Conservation (phyloP, 2,329 filamentous ascomycete genomes). For the Zymoseptoria ardabiliae region DNA sequence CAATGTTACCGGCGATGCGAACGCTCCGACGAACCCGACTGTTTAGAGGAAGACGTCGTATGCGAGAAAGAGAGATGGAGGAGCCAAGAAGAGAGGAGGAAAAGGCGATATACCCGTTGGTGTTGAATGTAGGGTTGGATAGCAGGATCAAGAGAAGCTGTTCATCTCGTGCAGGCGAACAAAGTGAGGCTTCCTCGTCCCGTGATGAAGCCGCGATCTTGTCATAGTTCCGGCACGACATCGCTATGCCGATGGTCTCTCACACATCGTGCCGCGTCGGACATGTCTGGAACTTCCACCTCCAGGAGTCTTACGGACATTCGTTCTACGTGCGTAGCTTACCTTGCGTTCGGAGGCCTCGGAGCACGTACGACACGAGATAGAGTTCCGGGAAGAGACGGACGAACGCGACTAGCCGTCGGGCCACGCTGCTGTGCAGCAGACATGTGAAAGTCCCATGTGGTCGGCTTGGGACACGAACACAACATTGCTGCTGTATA, state of each 20-base stretch:
- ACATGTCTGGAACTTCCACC: background rate
- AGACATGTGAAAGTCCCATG: background rate
- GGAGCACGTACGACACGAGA: background rate
- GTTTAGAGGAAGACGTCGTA: constrained; percentile 6
- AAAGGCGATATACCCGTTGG: background rate
- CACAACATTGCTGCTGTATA: background rate
- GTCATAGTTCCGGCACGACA: background rate
- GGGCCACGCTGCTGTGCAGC: background rate
- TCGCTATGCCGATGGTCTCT: background rate
- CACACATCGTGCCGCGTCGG: background rate
- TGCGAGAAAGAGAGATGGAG: background rate
- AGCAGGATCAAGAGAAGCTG: background rate
- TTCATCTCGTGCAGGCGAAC: background rate
- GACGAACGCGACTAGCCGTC: background rate
- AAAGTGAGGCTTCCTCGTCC: background rate
- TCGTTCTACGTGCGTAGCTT: background rate
- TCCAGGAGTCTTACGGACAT: background rate
- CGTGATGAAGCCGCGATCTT: background rate
- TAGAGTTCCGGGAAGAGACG: background rate
- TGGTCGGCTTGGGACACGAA: background rate
- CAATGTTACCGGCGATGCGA: constrained; percentile 19
- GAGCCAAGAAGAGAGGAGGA: background rate
- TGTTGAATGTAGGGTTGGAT: background rate
- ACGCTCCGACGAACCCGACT: constrained; percentile 17
- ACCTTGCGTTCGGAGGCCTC: background rate